phyloP scores from a whole-genome alignment of 129 eudicot species.

The Solidago caesia region DNA sequence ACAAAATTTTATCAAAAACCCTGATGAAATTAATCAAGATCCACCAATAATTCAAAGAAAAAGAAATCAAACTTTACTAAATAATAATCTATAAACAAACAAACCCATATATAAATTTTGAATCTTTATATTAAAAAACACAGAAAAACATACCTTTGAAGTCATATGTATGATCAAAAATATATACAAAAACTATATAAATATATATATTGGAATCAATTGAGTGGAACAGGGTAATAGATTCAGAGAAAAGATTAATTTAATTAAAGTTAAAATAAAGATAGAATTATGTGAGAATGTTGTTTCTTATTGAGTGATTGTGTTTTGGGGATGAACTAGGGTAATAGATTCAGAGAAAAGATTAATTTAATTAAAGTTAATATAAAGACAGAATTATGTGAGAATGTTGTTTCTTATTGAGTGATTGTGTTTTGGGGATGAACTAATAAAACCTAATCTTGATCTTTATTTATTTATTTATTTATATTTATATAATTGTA shows the following conservation, averaged over 20 bases:
- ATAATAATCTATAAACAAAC: not conserved
- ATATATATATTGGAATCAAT: slow-evolving; percentile 14
- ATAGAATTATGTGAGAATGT: slow-evolving; percentile 18
- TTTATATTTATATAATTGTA: not conserved
- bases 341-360: not conserved
- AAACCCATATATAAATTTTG: not conserved
- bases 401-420: slow-evolving; percentile 22
- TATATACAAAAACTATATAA: not conserved
- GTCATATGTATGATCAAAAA: slow-evolving; percentile 10
- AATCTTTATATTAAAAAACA: slow-evolving; percentile 6
- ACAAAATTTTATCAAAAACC: slow-evolving; percentile 15
- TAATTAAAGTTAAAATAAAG: not conserved
- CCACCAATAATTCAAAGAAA: slow-evolving; percentile 9
- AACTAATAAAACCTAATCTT: slow-evolving; percentile 27
- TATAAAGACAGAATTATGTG: slow-evolving; percentile 10
- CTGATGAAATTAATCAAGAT: slow-evolving; percentile 27
- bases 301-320: slow-evolving; percentile 25
- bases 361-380: not conserved
- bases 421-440: slow-evolving; percentile 30
- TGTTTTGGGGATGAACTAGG: slow-evolving; percentile 19
- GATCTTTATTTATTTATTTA: slow-evolving; percentile 8
- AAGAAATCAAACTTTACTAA: not conserved
- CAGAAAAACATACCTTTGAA: slow-evolving; percentile 38
- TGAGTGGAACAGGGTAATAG: not conserved
- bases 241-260: not conserved